These are phyloP conservation scores for Fistulifera solaris DNA, from an alignment of 108 stramenopile species.

Conservation along the genomic window DNA sequence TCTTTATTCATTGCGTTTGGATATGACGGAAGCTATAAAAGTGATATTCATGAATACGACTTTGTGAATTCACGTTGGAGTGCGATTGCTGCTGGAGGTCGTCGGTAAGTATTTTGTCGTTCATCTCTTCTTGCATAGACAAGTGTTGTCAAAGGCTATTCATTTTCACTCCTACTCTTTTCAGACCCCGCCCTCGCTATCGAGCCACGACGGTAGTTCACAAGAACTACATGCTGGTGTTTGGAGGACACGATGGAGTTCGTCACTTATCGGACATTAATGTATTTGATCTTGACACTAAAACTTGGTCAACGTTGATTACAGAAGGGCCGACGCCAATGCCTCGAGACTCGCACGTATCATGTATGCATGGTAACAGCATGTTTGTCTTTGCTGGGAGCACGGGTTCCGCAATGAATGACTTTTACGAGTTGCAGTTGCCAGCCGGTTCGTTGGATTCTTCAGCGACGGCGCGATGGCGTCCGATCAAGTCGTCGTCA, in stretches of 20 bases:
- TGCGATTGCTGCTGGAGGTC: slow-evolving; percentile 67
- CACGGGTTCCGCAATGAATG: slow-evolving; percentile 92
- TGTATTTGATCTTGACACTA: slow-evolving; percentile 81
- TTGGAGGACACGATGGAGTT: slow-evolving; percentile 95
- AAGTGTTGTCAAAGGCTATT: no score
- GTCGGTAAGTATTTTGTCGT: slow-evolving; percentile 79
- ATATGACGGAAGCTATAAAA: slow-evolving; percentile 90
- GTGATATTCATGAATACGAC: slow-evolving; percentile 86
- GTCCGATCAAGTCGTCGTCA: slow-evolving; percentile 16
- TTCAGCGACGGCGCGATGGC: slow-evolving; percentile 27
- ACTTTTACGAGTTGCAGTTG: slow-evolving; percentile 85
- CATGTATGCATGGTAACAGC: slow-evolving; percentile 67
- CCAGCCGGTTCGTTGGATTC: slow-evolving; percentile 17
- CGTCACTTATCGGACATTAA: slow-evolving; percentile 92
- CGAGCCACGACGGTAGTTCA: slow-evolving; percentile 73
- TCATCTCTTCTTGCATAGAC: slow-evolving; percentile 13
- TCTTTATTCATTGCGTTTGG: slow-evolving; percentile 83
- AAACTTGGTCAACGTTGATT: slow-evolving; percentile 57
- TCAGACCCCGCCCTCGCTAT: slow-evolving; percentile 81
- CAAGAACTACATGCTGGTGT: slow-evolving; percentile 73
- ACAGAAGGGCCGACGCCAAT: slow-evolving; percentile 75
- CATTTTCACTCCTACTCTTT: no score
- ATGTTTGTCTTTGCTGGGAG: slow-evolving; percentile 88
- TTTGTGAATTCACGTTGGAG: slow-evolving; percentile 62
- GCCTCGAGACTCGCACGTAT: slow-evolving; percentile 89